Percentiles rank a stretch among this genome's conserved stretches.
Evolutionary conservation across 495 filamentous ascomycete genomes (phyloP).

Genomic region (Acidomyces sp.): DNA sequence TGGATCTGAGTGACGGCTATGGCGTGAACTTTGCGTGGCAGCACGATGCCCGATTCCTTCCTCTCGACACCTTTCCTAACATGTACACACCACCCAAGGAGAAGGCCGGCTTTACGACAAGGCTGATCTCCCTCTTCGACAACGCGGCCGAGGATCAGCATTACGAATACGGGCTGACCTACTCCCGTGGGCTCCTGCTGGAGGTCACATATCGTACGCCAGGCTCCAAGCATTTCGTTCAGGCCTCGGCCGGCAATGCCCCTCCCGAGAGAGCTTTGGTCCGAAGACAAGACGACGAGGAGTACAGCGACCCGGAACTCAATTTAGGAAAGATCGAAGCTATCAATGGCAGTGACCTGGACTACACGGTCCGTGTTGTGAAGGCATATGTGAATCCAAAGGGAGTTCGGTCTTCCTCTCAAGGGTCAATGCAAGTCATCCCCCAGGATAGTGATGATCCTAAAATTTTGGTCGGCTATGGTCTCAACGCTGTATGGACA

Average conservation of each 20-base stretch:
- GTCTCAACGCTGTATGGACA: conserved; percentile 18
- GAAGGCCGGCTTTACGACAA: conserved; percentile 5
- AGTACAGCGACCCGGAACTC: neutral
- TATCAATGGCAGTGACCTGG: conserved; percentile 12
- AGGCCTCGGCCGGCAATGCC: neutral
- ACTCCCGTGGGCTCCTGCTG: conserved; percentile 9
- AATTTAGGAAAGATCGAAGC: conserved; percentile 4
- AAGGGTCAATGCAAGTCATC: conserved; percentile 25
- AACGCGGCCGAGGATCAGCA: conserved; percentile 16
- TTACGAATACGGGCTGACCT: conserved; percentile 1
- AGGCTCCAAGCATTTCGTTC: neutral
- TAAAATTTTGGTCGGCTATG: conserved; percentile 22
- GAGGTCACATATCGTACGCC: conserved; percentile 1
- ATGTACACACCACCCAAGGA: conserved; percentile 5
- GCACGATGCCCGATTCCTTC: conserved; percentile 20
- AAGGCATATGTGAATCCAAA: conserved; percentile 16
- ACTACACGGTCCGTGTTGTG: conserved; percentile 14
- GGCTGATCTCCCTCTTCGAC: conserved; percentile 22
- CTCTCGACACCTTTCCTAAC: conserved; percentile 3
- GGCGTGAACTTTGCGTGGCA: conserved; percentile 20
- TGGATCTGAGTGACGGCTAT: conserved; percentile 5
- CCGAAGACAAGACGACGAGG: neutral
- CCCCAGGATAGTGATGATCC: conserved; percentile 7
- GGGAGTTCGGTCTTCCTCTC: conserved; percentile 17
- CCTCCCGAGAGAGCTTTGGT: neutral